A percentile compares a stretch with the other conserved stretches of the same genome.
These are phyloP conservation scores for Penicillium crystallinum DNA, from an alignment of 495 filamentous ascomycete species.

Conservation along the genomic window DNA sequence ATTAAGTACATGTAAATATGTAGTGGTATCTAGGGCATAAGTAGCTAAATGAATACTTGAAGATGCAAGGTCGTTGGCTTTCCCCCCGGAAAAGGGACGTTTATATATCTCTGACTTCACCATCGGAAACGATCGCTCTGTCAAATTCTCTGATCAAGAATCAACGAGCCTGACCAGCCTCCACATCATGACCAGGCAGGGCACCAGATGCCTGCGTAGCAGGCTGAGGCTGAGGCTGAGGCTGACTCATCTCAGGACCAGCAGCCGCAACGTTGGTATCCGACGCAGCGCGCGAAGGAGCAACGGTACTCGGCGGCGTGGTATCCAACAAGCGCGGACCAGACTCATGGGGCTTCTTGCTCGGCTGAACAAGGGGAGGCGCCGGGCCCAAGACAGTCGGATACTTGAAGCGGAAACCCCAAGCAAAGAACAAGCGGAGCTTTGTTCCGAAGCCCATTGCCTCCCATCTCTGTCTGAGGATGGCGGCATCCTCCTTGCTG, in stretches of 20 bases:
- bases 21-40: slow-evolving; percentile 1
- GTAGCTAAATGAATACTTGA: background rate
- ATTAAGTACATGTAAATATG: too few species aligned
- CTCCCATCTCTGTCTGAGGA: slow-evolving; percentile 41
- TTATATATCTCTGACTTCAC: background rate
- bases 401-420: slow-evolving; percentile 48
- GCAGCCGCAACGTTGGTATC: background rate
- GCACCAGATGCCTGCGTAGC: slow-evolving; percentile 1
- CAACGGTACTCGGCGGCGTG: slow-evolving; percentile 1
- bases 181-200: background rate
- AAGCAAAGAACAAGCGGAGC: slow-evolving; percentile 43
- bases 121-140: background rate
- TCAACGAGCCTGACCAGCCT: slow-evolving; percentile 6
- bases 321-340: slow-evolving; percentile 14
- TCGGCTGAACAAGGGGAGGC: slow-evolving; percentile 22
- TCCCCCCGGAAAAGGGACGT: background rate
- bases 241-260: slow-evolving; percentile 8
- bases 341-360: slow-evolving; percentile 22
- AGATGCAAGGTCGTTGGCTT: background rate
- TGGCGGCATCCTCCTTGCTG: slow-evolving; percentile 33
- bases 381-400: slow-evolving; percentile 33
- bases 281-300: background rate
- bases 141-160: background rate
- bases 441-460: slow-evolving; percentile 30
- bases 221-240: background rate